A percentile compares a stretch with the other conserved stretches of the same genome.
phyloP scores from a whole-genome alignment of 2,329 filamentous ascomycete genomes.

The Ophiostoma populinum region DNA sequence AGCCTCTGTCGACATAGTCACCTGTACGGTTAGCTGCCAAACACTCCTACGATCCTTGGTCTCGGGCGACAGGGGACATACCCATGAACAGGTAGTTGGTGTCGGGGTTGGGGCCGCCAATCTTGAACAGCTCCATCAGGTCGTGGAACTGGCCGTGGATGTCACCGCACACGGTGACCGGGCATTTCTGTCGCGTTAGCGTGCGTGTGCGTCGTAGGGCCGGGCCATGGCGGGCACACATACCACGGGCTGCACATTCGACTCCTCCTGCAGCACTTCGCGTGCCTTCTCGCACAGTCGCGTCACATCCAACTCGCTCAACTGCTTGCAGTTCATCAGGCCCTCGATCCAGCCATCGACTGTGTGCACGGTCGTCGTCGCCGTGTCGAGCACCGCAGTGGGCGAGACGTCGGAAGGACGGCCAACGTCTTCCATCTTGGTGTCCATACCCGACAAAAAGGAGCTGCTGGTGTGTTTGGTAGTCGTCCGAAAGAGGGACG shows the following conservation, averaged over 20 bases:
- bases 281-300: constrained; percentile 95
- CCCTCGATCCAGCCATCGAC: constrained; percentile 97
- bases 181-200: constrained; percentile 95
- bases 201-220: too few species aligned
- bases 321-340: constrained; percentile 96
- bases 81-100: constrained; percentile 99
- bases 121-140: constrained; percentile 98
- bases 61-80: constrained; percentile 20
- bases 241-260: constrained; percentile 98
- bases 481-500: neutral
- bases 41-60: neutral
- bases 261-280: constrained; percentile 93
- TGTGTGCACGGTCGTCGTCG: constrained; percentile 77
- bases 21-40: constrained; percentile 34
- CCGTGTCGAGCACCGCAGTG: constrained; percentile 51
- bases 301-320: constrained; percentile 86
- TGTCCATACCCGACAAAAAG: constrained; percentile 51
- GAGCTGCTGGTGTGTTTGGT: neutral
- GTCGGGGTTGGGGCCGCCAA: constrained; percentile 92
- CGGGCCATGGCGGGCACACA: too few species aligned
- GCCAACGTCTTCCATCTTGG: constrained; percentile 96
- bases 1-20: constrained; percentile 96
- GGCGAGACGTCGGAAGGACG: constrained; percentile 67
- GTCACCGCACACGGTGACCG: constrained; percentile 95
- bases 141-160: constrained; percentile 99